These are phyloP conservation scores for Neurospora intermedia DNA, from an alignment of 495 filamentous ascomycete species.

Conservation along the genomic window DNA sequence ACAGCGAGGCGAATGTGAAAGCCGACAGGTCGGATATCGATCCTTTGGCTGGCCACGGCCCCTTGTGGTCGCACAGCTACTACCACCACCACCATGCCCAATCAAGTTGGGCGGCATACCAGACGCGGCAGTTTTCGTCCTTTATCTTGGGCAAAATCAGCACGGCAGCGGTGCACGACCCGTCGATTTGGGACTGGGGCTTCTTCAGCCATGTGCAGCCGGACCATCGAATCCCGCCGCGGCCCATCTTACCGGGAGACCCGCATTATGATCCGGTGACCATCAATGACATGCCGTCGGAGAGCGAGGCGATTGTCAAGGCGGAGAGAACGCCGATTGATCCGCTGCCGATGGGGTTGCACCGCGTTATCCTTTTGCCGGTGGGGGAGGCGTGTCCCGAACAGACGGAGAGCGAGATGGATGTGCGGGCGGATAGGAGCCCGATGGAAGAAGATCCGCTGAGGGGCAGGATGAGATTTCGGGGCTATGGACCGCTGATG, in stretches of 20 bases:
- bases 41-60: background rate
- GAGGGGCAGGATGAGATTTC: background rate
- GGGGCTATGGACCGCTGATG: background rate
- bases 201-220: background rate
- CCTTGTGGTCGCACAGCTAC: background rate
- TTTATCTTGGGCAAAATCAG: background rate
- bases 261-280: background rate
- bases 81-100: background rate
- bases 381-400: constrained; percentile 7
- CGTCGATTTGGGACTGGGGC: background rate
- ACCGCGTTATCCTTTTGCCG: constrained; percentile 11
- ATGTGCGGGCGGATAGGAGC: constrained; percentile 11
- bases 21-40: constrained; percentile 19
- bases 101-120: background rate
- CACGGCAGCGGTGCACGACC: background rate
- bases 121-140: background rate
- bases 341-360: constrained; percentile 14
- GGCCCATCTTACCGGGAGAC: background rate
- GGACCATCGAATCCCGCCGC: background rate
- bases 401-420: constrained; percentile 17
- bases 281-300: constrained; percentile 18
- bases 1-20: constrained; percentile 18
- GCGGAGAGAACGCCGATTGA: constrained; percentile 12
- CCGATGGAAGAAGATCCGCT: constrained; percentile 10
- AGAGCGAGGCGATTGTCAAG: constrained; percentile 18